Conservation (phyloP, 2,329 filamentous ascomycete genomes). For the Colletotrichum tamarilloi region DNA sequence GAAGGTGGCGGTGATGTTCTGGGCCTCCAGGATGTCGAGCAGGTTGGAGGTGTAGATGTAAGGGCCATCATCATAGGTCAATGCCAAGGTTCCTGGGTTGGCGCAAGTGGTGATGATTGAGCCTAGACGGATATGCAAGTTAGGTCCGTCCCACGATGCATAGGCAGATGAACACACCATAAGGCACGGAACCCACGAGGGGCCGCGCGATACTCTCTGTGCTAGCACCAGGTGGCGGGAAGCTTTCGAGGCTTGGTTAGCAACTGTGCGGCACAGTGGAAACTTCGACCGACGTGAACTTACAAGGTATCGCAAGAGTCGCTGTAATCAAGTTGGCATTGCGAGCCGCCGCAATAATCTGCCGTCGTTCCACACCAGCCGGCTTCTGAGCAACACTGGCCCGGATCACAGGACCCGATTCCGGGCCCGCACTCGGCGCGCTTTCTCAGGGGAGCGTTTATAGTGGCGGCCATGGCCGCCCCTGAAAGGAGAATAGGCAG, state of each 20-base stretch:
- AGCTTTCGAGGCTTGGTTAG: slow-evolving; percentile 38
- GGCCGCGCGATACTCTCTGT: slow-evolving; percentile 47
- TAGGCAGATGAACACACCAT: slow-evolving; percentile 46
- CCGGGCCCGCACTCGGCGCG: slow-evolving; percentile 46
- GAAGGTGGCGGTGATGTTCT: slow-evolving; percentile 50
- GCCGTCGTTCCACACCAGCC: slow-evolving; percentile 50
- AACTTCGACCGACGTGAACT: slow-evolving; percentile 36
- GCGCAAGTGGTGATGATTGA: slow-evolving; percentile 50
- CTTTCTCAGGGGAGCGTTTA: slow-evolving; percentile 31
- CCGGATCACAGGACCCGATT: slow-evolving; percentile 46
- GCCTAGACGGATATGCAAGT: slow-evolving; percentile 40
- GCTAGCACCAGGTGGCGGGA: slow-evolving; percentile 44
- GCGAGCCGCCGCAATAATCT: slow-evolving; percentile 50
- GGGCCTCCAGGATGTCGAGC: slow-evolving; percentile 50
- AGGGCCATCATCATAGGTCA: slow-evolving; percentile 62
- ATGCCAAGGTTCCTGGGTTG: slow-evolving; percentile 50
- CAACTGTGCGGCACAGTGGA: background rate
- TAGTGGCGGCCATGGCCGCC: slow-evolving; percentile 28
- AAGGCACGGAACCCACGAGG: slow-evolving; percentile 48
- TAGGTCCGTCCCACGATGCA: slow-evolving; percentile 35
- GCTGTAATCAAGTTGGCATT: slow-evolving; percentile 52
- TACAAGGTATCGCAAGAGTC: slow-evolving; percentile 55
- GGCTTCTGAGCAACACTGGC: slow-evolving; percentile 50
- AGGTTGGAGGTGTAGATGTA: slow-evolving; percentile 54
- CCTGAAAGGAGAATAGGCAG: slow-evolving; percentile 30